Evolutionary conservation across 148 eudicot genomes (phyloP).

Genomic region (Spergularia bocconei): DNA sequence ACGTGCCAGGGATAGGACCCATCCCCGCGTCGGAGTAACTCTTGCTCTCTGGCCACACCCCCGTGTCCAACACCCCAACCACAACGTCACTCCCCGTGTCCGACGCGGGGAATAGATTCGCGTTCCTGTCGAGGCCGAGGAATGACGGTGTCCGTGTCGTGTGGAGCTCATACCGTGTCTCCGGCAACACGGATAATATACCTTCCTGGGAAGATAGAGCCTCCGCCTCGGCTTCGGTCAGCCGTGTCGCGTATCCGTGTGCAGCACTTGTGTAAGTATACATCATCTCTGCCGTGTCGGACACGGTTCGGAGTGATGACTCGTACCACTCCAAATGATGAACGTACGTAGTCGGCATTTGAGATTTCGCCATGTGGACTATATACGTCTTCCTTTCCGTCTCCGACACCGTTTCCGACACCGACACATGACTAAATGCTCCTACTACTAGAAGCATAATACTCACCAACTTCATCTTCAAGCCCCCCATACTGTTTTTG

Average conservation of each 20-base stretch:
- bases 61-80: constrained; percentile 56
- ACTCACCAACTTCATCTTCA: not conserved
- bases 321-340: constrained; percentile 47
- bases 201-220: constrained; percentile 40
- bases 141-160: constrained; percentile 64
- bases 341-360: constrained; percentile 40
- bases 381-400: constrained; percentile 38
- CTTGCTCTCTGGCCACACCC: constrained; percentile 63
- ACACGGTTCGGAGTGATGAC: constrained; percentile 45
- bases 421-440: constrained; percentile 29
- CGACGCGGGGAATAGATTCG: constrained; percentile 32
- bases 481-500: not conserved
- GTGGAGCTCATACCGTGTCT: constrained; percentile 47
- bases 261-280: constrained; percentile 47
- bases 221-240: constrained; percentile 38
- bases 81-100: constrained; percentile 36
- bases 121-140: constrained; percentile 42
- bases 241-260: constrained; percentile 51
- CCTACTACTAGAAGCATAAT: not conserved
- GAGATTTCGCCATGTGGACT: constrained; percentile 53
- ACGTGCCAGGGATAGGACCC: constrained; percentile 46
- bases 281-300: constrained; percentile 52
- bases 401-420: not conserved
- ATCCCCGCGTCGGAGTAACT: constrained; percentile 49
- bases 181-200: constrained; percentile 44